Percentiles rank a stretch among this genome's conserved stretches.
phyloP scores from a whole-genome alignment of 2,329 filamentous ascomycete species.

The Aspergillus sp. region DNA sequence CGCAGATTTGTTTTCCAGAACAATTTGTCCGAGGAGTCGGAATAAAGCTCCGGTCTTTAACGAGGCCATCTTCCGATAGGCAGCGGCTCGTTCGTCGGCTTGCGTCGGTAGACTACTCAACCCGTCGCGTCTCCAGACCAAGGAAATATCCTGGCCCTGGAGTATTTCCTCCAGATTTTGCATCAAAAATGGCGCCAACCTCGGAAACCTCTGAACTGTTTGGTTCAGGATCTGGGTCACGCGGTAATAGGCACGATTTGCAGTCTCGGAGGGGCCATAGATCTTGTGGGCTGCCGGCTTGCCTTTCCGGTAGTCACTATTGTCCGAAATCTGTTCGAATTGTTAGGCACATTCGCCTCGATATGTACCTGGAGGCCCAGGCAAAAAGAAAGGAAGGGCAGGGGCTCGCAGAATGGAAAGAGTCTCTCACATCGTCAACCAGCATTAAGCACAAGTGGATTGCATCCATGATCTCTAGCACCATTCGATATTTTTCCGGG shows the following conservation, averaged over 20 bases:
- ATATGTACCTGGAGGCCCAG: too few relatives aligned
- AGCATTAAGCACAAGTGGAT: constrained; percentile 26
- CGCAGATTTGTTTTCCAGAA: constrained; percentile 16
- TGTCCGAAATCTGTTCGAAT: constrained; percentile 19
- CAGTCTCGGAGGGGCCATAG: constrained; percentile 22
- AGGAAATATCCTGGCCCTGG: constrained; percentile 23
- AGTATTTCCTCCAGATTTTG: constrained; percentile 23
- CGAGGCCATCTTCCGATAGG: constrained; percentile 18
- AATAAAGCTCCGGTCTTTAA: constrained; percentile 23
- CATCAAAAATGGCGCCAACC: constrained; percentile 17
- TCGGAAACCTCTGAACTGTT: constrained; percentile 14
- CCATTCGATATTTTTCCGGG: constrained; percentile 16
- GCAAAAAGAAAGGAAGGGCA: background rate
- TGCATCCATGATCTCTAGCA: constrained; percentile 25
- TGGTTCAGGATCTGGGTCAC: constrained; percentile 20
- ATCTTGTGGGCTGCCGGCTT: constrained; percentile 19
- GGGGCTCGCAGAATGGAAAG: background rate
- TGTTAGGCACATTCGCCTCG: background rate
- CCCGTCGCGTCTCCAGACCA: constrained; percentile 24
- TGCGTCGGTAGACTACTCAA: constrained; percentile 11
- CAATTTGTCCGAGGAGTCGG: constrained; percentile 20
- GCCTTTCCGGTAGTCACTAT: constrained; percentile 22
- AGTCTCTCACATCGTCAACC: constrained; percentile 20
- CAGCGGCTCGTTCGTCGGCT: constrained; percentile 10
- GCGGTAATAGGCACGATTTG: constrained; percentile 24